Base-by-base conservation (phyloP, 257 asterid species). In the Primulina tabacum region DNA sequence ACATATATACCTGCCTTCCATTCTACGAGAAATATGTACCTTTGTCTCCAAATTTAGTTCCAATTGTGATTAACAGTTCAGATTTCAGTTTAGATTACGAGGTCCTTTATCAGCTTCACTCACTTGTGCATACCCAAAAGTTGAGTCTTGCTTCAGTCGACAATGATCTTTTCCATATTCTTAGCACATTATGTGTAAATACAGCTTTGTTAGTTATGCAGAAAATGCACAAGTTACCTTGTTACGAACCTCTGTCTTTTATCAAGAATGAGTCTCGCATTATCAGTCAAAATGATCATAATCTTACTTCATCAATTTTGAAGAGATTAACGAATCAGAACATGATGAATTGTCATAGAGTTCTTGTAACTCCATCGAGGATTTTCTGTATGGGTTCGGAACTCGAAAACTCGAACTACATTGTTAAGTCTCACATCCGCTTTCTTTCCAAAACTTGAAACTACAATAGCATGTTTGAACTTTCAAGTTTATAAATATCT, bases 301-400 rank as follows among this genome's bases (percentile, higher is more conserved):
- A 75, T 50, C 56, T 68, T 17, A 56, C 77, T 56, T 71, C 85
- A 38, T 72, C 76, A 32, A 73, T 83, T 58, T 65, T 76, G 63
- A 71, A 78, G 67, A 77, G 72, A 72, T 69, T 80, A 57, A 84
- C 56, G 20, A 85, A 83, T 75, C 81, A 82, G 18, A 86, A 83
- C 67, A 70, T 87, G 76, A 90, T 93, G 97, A 85, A 88, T 75
- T 85, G 95, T 47, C 96, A 93, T 50, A 79, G 99, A 75, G 82
- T 88, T 70, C 88, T 87, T 24, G 77, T 93, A 14, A 90, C 97
- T 29, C 97, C 97, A 16, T 79, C 96, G 32, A 90, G 82, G 82
- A 76, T 93, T 64, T 90, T 86, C 80, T 93, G 96, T 86, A 28
- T 86, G 81, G 99, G 97, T 58, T 97, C 99, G 8, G 99, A 93